phyloP scores from a whole-genome alignment of 352 stramenopile species.

The Halophytophthora batemanensis region DNA sequence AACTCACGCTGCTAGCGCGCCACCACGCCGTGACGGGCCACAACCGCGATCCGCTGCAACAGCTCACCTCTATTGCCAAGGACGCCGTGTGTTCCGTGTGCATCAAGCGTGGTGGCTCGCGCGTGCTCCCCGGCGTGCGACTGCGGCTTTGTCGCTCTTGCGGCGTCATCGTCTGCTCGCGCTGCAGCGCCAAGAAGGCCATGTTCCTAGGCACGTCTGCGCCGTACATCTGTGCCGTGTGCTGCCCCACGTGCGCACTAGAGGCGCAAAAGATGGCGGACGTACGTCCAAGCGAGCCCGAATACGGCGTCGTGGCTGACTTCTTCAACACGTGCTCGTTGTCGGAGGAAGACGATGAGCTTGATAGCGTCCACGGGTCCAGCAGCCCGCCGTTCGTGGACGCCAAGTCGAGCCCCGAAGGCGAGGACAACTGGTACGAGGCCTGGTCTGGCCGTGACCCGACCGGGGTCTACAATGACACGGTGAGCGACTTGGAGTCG shows the following conservation, averaged over 20 bases:
- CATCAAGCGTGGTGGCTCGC: slow-evolving; percentile 18
- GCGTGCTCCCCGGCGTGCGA: slow-evolving; percentile 14
- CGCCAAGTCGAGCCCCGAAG: slow-evolving; percentile 6
- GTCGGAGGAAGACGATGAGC: slow-evolving; percentile 1
- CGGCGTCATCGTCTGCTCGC: slow-evolving; percentile 33
- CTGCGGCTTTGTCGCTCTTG: slow-evolving; percentile 36
- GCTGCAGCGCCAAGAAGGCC: slow-evolving; percentile 46
- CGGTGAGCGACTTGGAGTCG: slow-evolving; percentile 22
- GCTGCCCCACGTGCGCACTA: slow-evolving; percentile 30
- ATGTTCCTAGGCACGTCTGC: slow-evolving; percentile 29
- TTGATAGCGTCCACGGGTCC: too few relatives aligned
- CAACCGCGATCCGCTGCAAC: slow-evolving; percentile 16
- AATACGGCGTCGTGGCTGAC: slow-evolving; percentile 28
- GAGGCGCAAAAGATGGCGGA: slow-evolving; percentile 25
- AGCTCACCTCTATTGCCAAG: slow-evolving; percentile 13
- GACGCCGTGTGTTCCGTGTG: slow-evolving; percentile 29
- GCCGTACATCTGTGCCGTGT: slow-evolving; percentile 16
- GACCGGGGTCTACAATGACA: slow-evolving; percentile 10
- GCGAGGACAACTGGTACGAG: slow-evolving; percentile 19
- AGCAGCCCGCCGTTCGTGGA: too few relatives aligned
- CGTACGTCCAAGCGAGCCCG: slow-evolving; percentile 14
- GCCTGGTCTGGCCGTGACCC: background rate
- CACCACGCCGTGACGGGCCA: slow-evolving; percentile 12
- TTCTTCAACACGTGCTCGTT: slow-evolving; percentile 16
- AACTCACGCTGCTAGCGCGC: slow-evolving; percentile 35